Base-by-base conservation (phyloP, 78 protist species). In the Dictyostelium brefeldianum region DNA sequence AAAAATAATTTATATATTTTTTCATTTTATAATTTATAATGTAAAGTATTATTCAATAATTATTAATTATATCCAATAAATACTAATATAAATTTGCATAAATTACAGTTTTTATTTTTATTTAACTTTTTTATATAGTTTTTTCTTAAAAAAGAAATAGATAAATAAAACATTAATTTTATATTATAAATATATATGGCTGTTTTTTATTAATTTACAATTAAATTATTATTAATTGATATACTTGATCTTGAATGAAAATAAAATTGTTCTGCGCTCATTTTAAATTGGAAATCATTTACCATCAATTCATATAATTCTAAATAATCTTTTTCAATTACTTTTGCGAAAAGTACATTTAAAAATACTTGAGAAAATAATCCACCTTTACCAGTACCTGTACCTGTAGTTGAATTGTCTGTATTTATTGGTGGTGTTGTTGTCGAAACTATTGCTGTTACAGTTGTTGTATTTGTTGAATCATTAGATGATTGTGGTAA, bases 291-390 rank as follows among this genome's bases (percentile, higher is more conserved):
- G 9, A 62, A 62, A 25, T n/a, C 41, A 25, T 62, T 62, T 62
- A 62, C 71, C 41, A 62, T 25, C 17, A 62, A 25, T 62, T 25
- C 29, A 62, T 62, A 62, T 15, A 62, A 36, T 27, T 62, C 71
- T 11, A 62, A 25, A 62, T 62, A 62, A 62, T 62, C 71, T 62
- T 62, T 62, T 62, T 62, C 71, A 25, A 62, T 62, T 27, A 62
- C 71, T 62, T 62, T 62, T 8, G 71, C 71, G 25, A 62, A 62
- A 5, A 62, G 29, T n/a, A 62, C 71, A 62, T 62, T 62, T 27
- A 62, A 62, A 22, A 62, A 25, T 11, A n/a, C 41, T 27, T 62
- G 71, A 22, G 71, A 62, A 62, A n/a, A 62, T 62, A 62, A 11
- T 62, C 71, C 71, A 27, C 41, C 29, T 11, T 11, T 62, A 0